Evolutionary conservation across 1,284 basidiomycete species (phyloP), one percentile per base, ranked within the genome.

Genomic region (Trametes polyzona): DNA sequence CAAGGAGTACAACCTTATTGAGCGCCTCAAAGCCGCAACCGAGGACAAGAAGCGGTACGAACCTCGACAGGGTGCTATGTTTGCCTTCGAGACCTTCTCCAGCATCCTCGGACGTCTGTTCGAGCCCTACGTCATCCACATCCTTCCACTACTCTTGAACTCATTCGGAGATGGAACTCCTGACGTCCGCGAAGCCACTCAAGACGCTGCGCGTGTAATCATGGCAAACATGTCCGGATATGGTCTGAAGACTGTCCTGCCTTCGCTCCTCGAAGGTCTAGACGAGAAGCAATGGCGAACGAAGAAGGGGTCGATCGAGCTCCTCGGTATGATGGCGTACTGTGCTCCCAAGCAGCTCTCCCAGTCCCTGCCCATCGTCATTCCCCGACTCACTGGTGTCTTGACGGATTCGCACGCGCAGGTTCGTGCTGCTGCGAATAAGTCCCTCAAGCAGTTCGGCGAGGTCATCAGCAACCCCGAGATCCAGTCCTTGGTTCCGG

Each of bases 281-380:
- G 96, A 98, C 65, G 97, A 99, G 73, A 98, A 98, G 73, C 97
- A 99, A 72, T 99, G 97, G 97, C 83, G 96, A 26, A 95, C 96
- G 1, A 99, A 99, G 80, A 98, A 98, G 77, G 97, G 83, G 1
- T 96, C 95, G 3, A 98, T 99, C 63, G 97, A 99, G 72, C 77
- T 99, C n/a, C 80, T 99, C 53, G 97, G 97, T 33, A 92, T 96
- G 78, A 99, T 99, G 96, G 97, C 97, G 0, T 99, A 96, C 74
- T 97, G 96, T 74, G 95, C 97, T 6, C 97, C 96, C 2, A 87
- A 88, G 47, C 97, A 99, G 73, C 84, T 99, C 12, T 98, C 97
- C 0, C 81, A 95, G 23, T 98, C 96, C 3, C 81, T 99, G 6
- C 97, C 97, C 1, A 94, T 97, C 43, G 94, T 99, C 71, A 97